Evolutionary conservation across 768 basidiomycete genomes (phyloP).

Genomic region (Boletus pseudopeckii): DNA sequence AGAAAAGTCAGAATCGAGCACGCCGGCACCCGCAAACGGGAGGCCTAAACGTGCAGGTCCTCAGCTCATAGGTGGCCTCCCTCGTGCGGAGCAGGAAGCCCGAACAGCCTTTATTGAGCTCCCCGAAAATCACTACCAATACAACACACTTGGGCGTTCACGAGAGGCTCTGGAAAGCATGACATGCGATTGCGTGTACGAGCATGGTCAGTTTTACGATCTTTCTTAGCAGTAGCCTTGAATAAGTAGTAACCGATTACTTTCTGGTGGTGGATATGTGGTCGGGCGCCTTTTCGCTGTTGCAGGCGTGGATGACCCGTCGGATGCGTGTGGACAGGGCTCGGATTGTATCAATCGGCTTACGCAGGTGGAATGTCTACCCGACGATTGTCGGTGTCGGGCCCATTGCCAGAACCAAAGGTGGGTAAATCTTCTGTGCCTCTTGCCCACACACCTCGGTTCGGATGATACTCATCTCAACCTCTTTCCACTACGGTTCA

Average conservation of each 20-base stretch:
- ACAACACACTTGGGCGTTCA: slow-evolving; percentile 80
- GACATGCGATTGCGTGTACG: slow-evolving; percentile 90
- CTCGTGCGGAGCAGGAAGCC: slow-evolving; percentile 71
- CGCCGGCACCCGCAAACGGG: slow-evolving; percentile 34
- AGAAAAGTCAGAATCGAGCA: slow-evolving; percentile 35
- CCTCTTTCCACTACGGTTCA: slow-evolving; percentile 29
- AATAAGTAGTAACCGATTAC: slow-evolving; percentile 30
- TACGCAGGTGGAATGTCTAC: slow-evolving; percentile 95
- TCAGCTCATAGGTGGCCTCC: slow-evolving; percentile 80
- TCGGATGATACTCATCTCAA: background rate
- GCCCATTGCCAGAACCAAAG: slow-evolving; percentile 88
- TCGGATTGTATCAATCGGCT: slow-evolving; percentile 97
- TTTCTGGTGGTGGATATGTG: slow-evolving; percentile 9
- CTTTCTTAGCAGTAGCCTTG: slow-evolving; percentile 19
- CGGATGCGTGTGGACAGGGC: slow-evolving; percentile 75
- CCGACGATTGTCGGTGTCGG: slow-evolving; percentile 82
- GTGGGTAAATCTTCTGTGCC: slow-evolving; percentile 39
- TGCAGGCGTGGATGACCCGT: slow-evolving; percentile 56
- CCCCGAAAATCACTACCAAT: slow-evolving; percentile 79
- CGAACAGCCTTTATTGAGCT: slow-evolving; percentile 71
- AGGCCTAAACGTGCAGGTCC: slow-evolving; percentile 39
- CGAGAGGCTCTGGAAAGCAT: slow-evolving; percentile 89
- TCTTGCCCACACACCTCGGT: background rate
- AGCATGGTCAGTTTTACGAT: slow-evolving; percentile 61
- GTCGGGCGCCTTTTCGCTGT: slow-evolving; percentile 23